Conservation (phyloP, 2,329 filamentous ascomycete genomes). For the Eutypa lata region DNA sequence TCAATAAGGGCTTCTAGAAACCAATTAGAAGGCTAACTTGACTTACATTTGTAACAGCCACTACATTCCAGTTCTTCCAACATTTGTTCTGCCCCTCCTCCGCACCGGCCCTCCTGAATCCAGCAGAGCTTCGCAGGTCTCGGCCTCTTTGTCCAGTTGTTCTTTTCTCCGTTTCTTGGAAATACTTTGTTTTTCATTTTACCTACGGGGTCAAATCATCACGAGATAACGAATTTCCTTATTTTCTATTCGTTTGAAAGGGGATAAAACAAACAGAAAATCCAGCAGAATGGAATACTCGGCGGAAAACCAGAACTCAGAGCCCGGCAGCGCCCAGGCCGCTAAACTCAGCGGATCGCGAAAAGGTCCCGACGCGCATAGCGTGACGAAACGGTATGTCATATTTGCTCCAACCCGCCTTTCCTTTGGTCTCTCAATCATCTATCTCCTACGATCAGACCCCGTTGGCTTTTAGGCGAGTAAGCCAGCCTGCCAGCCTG, state of each 20-base stretch:
- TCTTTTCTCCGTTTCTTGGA: not conserved
- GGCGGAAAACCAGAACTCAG: conserved; percentile 64
- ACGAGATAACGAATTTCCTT: too few relatives aligned
- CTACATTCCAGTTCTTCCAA: not conserved
- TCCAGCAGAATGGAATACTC: conserved; percentile 44
- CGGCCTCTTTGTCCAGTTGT: not conserved
- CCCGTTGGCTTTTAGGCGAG: too few relatives aligned
- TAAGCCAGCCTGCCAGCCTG: too few relatives aligned
- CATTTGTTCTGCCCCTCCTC: not conserved
- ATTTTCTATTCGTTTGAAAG: not conserved
- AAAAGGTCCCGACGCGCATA: conserved; percentile 64
- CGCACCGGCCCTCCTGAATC: not conserved
- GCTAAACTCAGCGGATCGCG: conserved; percentile 58
- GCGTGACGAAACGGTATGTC: conserved; percentile 72
- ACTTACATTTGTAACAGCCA: not conserved
- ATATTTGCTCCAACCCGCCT: not conserved
- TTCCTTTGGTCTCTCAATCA: not conserved
- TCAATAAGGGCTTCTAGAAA: not conserved
- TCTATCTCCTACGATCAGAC: conserved; percentile 6
- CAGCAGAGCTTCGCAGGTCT: not conserved
- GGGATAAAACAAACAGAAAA: not conserved
- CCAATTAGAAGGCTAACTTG: not conserved
- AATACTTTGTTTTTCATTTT: too few relatives aligned
- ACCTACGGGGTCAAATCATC: too few relatives aligned
- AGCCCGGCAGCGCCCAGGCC: conserved; percentile 58